Evolutionary conservation across 192 early-diverging fungal species (phyloP), one percentile per base, ranked within the genome.

Genomic region (Bifiguratus adelaidae): DNA sequence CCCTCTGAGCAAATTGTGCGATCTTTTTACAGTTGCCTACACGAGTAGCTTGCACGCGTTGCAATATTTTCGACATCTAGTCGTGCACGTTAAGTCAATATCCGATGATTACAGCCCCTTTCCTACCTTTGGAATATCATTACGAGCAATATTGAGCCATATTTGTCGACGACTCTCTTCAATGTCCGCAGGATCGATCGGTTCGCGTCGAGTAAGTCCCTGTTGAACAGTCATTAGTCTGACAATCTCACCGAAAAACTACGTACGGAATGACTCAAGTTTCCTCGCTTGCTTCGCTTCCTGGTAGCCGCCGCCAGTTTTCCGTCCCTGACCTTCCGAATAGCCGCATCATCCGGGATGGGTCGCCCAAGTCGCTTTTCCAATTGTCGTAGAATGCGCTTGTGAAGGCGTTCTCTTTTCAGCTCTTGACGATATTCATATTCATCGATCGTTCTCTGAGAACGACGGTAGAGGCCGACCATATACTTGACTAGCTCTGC

Each of bases 1-100:
- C 86, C 22, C 81, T 79, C 57, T 87, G 81, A 56, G 81, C 82
- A 25, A 80, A 58, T 37, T 82, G 78, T 2, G 75, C 69, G 7
- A 89, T 61, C 47, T 82, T 84, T 35, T 80, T 81, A 58, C 78
- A 77, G 47, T 85, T 89, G 24, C 64, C 68, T 15, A 56, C 19
- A 18, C 61, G 65, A 7, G 68, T 67, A 0, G 70, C 56, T 16
- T 63, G 63, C 0, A 64, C 53, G 13, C 60, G 62, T 33, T 61
- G 50, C 2, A 78, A 47, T 41, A 78, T 70, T 20, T 72, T 69
- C 21, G 63, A 46, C 47, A 73, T 61, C 70, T 69, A 50, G 2
- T n/a, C n/a, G n/a, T n/a, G n/a, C n/a, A n/a, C n/a, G n/a, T n/a
- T n/a, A n/a, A n/a, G n/a, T n/a, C n/a, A n/a, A n/a, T n/a, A n/a